These are phyloP conservation scores for Fusarium dlaminii DNA, from an alignment of 2,329 filamentous ascomycete species.

Conservation along the genomic window DNA sequence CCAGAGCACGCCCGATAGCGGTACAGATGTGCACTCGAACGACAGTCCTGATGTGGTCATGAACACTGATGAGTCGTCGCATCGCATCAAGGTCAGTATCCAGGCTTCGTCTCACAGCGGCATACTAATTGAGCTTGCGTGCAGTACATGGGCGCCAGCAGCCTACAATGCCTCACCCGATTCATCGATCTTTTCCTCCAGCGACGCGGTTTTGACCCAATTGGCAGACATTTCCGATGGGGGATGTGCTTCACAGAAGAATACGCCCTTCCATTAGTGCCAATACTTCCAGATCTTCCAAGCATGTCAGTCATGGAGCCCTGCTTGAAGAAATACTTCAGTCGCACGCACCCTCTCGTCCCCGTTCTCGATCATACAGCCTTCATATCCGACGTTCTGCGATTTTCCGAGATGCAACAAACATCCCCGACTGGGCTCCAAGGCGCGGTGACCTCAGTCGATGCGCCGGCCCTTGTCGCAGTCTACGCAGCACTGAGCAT, in stretches of 20 bases:
- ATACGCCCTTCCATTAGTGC: conserved; percentile 20
- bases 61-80: conserved; percentile 37
- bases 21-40: conserved; percentile 17
- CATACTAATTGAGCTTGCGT: neutral
- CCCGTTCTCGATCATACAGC: conserved; percentile 27
- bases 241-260: conserved; percentile 37
- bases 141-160: conserved; percentile 37
- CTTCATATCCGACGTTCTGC: conserved; percentile 26
- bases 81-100: conserved; percentile 31
- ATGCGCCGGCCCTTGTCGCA: conserved; percentile 20
- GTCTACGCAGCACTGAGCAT: conserved; percentile 29
- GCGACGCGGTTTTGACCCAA: conserved; percentile 26
- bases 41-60: conserved; percentile 35
- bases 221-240: conserved; percentile 33
- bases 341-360: conserved; percentile 31
- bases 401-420: conserved; percentile 30
- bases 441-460: conserved; percentile 10
- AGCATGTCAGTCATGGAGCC: conserved; percentile 32
- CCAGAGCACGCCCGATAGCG: conserved; percentile 16
- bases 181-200: conserved; percentile 34
- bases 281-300: conserved; percentile 24
- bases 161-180: conserved; percentile 29
- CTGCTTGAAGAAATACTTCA: conserved; percentile 31
- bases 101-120: neutral
- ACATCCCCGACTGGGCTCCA: conserved; percentile 14